Conservation (phyloP, 2,329 filamentous ascomycete genomes). For the Thielaviopsis punctulata region DNA sequence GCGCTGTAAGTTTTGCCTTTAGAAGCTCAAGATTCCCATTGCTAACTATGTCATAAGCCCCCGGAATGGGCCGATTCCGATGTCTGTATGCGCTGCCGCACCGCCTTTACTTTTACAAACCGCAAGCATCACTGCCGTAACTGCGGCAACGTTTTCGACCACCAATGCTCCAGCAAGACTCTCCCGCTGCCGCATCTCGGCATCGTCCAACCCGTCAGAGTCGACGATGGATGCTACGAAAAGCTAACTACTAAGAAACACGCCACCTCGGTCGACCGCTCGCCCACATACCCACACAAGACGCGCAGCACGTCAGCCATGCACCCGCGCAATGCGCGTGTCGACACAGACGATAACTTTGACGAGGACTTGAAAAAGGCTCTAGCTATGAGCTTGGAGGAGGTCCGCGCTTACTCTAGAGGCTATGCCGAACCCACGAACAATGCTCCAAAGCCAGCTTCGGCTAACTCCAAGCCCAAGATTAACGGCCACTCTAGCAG, state of each 20-base stretch:
- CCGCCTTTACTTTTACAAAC: constrained; percentile 91
- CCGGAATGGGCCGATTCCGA: constrained; percentile 97
- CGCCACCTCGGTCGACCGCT: constrained; percentile 29
- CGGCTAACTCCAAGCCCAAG: constrained; percentile 8
- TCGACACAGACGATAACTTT: constrained; percentile 58
- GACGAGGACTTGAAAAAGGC: constrained; percentile 91
- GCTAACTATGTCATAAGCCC: constrained; percentile 34
- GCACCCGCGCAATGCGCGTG: constrained; percentile 77
- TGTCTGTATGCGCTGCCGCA: constrained; percentile 95
- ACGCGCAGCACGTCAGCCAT: constrained; percentile 51
- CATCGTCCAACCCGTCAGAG: constrained; percentile 76
- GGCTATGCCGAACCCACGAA: constrained; percentile 50
- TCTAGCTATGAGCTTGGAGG: constrained; percentile 91
- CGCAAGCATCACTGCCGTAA: constrained; percentile 97
- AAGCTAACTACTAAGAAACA: constrained; percentile 61
- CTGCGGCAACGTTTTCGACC: constrained; percentile 94
- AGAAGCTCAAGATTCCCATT: background rate
- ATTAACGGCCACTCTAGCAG: constrained; percentile 20
- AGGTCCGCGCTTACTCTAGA: constrained; percentile 58
- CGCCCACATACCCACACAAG: constrained; percentile 38
- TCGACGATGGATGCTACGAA: constrained; percentile 88
- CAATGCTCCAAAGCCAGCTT: constrained; percentile 18
- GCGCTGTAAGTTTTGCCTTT: constrained; percentile 47
- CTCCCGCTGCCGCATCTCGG: constrained; percentile 82
- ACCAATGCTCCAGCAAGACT: constrained; percentile 79